Evolutionary conservation across 2,329 filamentous ascomycete species (phyloP).

Genomic region (Chlorencoelia australis): DNA sequence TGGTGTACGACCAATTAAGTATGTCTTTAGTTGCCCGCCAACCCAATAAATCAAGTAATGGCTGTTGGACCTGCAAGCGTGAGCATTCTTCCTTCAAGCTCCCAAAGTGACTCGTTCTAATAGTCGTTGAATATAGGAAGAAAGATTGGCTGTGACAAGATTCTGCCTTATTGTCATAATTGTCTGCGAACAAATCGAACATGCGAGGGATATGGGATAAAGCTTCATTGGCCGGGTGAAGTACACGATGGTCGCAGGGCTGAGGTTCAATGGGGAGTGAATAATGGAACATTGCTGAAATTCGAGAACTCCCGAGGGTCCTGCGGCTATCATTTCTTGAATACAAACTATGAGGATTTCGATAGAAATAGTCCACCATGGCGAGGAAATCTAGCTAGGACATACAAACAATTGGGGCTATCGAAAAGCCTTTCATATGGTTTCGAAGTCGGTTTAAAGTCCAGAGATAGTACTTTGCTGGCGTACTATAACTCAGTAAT

Average conservation of each 20-base stretch:
- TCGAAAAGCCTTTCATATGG: constrained; percentile 29
- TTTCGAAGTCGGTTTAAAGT: constrained; percentile 22
- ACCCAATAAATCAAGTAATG: constrained; percentile 17
- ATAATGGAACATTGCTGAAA: too few relatives aligned
- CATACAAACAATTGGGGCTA: constrained; percentile 29
- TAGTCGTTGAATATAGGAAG: constrained; percentile 28
- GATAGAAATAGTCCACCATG: too few relatives aligned
- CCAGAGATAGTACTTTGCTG: constrained; percentile 19
- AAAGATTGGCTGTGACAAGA: constrained; percentile 38
- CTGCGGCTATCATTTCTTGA: constrained; percentile 1
- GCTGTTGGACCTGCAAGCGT: constrained; percentile 37
- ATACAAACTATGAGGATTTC: constrained; percentile 1
- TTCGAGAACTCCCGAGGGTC: neutral
- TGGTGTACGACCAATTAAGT: too few relatives aligned
- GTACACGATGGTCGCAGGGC: constrained; percentile 34
- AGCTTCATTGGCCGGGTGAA: constrained; percentile 39
- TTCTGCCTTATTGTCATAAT: constrained; percentile 34
- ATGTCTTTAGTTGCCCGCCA: too few relatives aligned
- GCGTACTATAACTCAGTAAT: constrained; percentile 11
- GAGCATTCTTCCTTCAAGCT: constrained; percentile 14
- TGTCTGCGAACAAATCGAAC: constrained; percentile 33
- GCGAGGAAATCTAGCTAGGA: too few relatives aligned
- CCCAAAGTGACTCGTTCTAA: constrained; percentile 3
- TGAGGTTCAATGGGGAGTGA: constrained; percentile 8
- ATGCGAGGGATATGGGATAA: constrained; percentile 36